A percentile compares a stretch with the other conserved stretches of the same genome.
phyloP scores from a whole-genome alignment of 495 filamentous ascomycete genomes.

The Letharia columbiana region DNA sequence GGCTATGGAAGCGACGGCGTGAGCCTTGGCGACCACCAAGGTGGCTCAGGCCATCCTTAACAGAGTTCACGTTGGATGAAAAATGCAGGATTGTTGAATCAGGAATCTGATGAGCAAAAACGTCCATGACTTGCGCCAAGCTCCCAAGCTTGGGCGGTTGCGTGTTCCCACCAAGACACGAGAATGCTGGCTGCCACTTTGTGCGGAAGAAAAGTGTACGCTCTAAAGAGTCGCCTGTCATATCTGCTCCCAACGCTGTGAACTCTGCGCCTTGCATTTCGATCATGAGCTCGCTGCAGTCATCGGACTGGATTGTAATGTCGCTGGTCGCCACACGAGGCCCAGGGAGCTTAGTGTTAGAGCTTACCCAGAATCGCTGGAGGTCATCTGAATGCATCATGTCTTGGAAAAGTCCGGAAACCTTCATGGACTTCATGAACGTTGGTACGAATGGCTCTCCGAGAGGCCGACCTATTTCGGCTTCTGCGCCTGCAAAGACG shows the following conservation, averaged over 20 bases:
- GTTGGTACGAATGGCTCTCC: conserved; percentile 27
- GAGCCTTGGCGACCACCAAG: conserved; percentile 12
- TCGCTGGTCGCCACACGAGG: conserved; percentile 24
- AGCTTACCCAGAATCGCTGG: conserved; percentile 19
- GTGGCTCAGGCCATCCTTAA: conserved; percentile 10
- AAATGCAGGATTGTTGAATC: conserved; percentile 23
- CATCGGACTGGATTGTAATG: conserved; percentile 18
- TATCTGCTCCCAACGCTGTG: conserved; percentile 22
- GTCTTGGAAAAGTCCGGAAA: conserved; percentile 21
- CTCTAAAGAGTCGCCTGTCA: conserved; percentile 11
- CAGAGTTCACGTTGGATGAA: conserved; percentile 15
- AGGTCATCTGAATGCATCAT: conserved; percentile 12
- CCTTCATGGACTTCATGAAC: conserved; percentile 24
- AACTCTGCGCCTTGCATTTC: conserved; percentile 24
- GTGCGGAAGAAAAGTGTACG: conserved; percentile 24
- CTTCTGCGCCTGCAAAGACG: conserved; percentile 18
- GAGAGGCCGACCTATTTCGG: conserved; percentile 17
- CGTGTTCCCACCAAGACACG: conserved; percentile 11
- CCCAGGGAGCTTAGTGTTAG: conserved; percentile 23
- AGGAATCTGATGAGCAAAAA: conserved; percentile 24
- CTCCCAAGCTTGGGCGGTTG: conserved; percentile 6
- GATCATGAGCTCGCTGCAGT: conserved; percentile 22
- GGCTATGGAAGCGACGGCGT: conserved; percentile 18
- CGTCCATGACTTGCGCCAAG: conserved; percentile 21
- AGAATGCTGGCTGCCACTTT: conserved; percentile 25